Evolutionary conservation across 345 rosid species (phyloP), one percentile per base, ranked within the genome.

Genomic region (Bruguiera parviflora): DNA sequence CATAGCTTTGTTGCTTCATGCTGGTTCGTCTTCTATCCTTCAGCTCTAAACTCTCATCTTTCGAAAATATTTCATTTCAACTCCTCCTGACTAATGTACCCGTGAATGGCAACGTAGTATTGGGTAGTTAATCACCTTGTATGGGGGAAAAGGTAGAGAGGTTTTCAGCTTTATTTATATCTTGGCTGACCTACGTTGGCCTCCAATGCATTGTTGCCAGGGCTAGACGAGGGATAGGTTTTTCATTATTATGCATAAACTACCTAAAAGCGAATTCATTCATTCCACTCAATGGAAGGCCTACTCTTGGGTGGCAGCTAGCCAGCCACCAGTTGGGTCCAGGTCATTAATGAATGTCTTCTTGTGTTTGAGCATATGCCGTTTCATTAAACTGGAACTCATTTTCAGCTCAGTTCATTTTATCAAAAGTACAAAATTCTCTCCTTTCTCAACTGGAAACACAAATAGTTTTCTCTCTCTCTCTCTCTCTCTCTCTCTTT

Each of bases 1-100:
- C 79, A 79, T 22, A 87, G 92, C 81, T 85, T 88, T 47, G 69
- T 88, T 37, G 94, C 81, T 66, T 81, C 94, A 32, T 85, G 94
- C 92, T 93, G 98, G 98, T 91, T 63, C 29, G 80, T 2, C 69
- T 27, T 66, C 51, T 32, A 67, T 53, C 62, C 72, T 69, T 61
- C 20, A 8, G 33, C 35, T 43, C 25, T 22, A 21, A 5, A 61
- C 8, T 52, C 24, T 55, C 15, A 3, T 20, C 37, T 25, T 64
- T 25, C 7, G 28, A 58, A 57, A 39, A 37, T 1, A n/a, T 21
- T 11, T 31, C 10, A 39, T 16, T 43, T 27, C 37, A 13, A 43
- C 13, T 43, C 19, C 4, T 13, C 49, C 18, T 13, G 49, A 3
- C 49, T 13, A 43, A 43, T 43, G 49, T 15, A 13, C 5, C 15